Evolutionary conservation across 352 stramenopile species (phyloP), one percentile per base, ranked within the genome.

Genomic region (Phytopythium oedochilum): DNA sequence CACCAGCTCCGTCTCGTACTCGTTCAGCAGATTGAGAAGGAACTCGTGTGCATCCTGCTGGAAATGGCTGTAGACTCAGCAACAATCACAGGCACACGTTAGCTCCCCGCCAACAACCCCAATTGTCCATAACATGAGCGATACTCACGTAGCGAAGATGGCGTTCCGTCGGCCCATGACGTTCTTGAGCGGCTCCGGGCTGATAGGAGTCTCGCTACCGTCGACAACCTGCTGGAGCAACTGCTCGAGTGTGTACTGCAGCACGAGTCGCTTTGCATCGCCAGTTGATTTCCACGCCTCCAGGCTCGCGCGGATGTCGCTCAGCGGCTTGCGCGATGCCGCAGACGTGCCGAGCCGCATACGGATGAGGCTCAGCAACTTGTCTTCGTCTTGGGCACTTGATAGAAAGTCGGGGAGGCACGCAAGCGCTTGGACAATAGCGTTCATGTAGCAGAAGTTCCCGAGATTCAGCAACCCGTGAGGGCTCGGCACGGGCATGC

Each of bases 361-460:
- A 25, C 61, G 70, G 23, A 93, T 84, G 12, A 88, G 65, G 25
- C 63, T 67, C 15, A 90, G 25, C 17, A 91, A 28, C 49, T 73
- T 83, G 10, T 87, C 79, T 42, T 86, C 69, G 12, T 83, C 67
- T 53, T 78, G 63, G 17, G 89, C 38, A 47, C 62, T 62, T 8
- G 57, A 53, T 12, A 78, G 59, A 51, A 96, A 96, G 7, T 74
- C 80, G 23, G 82, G 79, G 32, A 96, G 50, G n/a, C 71, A 70
- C 15, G 83, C 71, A 15, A 96, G 58, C 3, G 86, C 75, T 49
- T 96, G 86, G 11, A 98, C 58, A 23, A 98, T 98, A 14, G 88
- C 86, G 66, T 98, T 98, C 77, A 98, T 94, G 61, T 96, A 96
- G 66, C 86, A 96, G 55, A 88, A 93, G 57, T 96, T 93, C 52